These are phyloP conservation scores for Boletellus sp. DNA, from an alignment of 768 basidiomycete species.

Conservation along the genomic window DNA sequence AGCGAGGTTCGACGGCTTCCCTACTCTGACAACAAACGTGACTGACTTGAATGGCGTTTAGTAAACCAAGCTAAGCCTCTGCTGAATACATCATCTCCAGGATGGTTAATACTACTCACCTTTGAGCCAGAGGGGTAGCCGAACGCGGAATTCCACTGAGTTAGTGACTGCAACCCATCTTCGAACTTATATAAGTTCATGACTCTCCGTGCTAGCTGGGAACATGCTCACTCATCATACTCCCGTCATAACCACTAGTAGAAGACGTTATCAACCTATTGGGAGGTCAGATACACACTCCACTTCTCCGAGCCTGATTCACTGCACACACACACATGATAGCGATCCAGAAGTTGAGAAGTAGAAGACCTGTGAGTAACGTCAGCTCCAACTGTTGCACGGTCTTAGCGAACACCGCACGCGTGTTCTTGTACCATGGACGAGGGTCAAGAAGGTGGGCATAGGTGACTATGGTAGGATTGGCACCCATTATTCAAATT, in stretches of 20 bases:
- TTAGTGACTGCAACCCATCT: constrained; percentile 37
- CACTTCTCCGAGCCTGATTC: no score
- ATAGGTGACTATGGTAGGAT: constrained; percentile 46
- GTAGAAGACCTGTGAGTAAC: constrained; percentile 41
- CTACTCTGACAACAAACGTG: background rate
- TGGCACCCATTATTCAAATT: constrained; percentile 49
- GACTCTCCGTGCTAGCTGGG: no score
- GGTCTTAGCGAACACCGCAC: constrained; percentile 29
- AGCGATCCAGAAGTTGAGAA: constrained; percentile 62
- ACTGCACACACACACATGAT: constrained; percentile 52
- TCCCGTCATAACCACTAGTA: constrained; percentile 38
- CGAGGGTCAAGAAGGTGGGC: constrained; percentile 55
- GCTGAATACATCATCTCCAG: background rate
- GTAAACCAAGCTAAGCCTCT: constrained; percentile 29
- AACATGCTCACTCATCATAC: constrained; percentile 38
- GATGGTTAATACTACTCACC: constrained; percentile 10
- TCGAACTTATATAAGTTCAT: background rate
- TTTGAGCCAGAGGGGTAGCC: constrained; percentile 27
- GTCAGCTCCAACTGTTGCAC: background rate
- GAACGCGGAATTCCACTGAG: constrained; percentile 37
- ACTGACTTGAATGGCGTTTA: constrained; percentile 36
- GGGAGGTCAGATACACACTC: background rate
- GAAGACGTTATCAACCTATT: constrained; percentile 35
- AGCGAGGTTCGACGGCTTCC: background rate
- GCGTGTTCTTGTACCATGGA: constrained; percentile 69